These are phyloP conservation scores for Neofusicoccum parvum DNA, from an alignment of 2,329 filamentous ascomycete genomes.

Conservation along the genomic window DNA sequence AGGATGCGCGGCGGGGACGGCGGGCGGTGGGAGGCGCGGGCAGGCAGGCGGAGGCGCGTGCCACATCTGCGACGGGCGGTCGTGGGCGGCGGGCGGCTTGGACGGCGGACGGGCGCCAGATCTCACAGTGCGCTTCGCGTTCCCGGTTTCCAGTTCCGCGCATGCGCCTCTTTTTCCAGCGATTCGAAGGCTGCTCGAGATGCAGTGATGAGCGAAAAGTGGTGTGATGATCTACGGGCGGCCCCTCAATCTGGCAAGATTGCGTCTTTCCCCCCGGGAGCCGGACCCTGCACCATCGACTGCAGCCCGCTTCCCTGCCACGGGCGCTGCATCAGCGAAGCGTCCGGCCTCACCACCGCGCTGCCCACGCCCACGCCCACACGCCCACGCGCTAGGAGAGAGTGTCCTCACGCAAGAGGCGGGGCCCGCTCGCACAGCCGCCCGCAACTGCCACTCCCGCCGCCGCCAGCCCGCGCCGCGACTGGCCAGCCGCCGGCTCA, in stretches of 20 bases:
- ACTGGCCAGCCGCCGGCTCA: no score
- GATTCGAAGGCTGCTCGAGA: constrained; percentile 9
- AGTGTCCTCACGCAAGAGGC: background rate
- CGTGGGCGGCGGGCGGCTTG: background rate
- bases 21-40: background rate
- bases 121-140: constrained; percentile 7
- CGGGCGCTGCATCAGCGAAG: background rate
- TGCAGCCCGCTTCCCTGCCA: background rate
- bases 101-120: constrained; percentile 4
- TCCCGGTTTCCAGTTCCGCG: constrained; percentile 16
- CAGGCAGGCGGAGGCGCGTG: constrained; percentile 7
- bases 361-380: background rate
- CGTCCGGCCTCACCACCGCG: no score
- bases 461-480: background rate
- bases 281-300: background rate
- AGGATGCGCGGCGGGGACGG: constrained; percentile 7
- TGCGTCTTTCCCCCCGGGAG: constrained; percentile 13
- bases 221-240: constrained; percentile 17
- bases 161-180: constrained; percentile 17
- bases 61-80: constrained; percentile 3
- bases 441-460: constrained; percentile 7
- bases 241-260: constrained; percentile 20
- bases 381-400: background rate
- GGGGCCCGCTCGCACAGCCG: constrained; percentile 3
- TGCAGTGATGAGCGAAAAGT: constrained; percentile 18